Percentiles rank a stretch among this genome's conserved stretches.
phyloP scores from a whole-genome alignment of 2,329 filamentous ascomycete genomes.

The Balansia obtecta region DNA sequence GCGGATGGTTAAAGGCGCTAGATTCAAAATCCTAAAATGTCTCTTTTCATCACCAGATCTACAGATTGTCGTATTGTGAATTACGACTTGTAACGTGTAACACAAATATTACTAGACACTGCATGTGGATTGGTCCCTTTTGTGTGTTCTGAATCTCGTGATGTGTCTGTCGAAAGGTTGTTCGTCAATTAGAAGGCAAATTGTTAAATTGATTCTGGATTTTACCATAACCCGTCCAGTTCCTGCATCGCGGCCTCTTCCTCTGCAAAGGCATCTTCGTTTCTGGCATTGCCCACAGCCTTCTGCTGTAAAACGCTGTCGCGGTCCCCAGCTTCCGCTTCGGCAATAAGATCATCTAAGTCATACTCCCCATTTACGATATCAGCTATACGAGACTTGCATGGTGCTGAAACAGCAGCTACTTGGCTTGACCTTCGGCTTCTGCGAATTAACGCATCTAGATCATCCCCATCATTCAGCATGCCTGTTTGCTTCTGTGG shows the following conservation, averaged over 20 bases:
- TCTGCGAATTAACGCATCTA: slow-evolving; percentile 43
- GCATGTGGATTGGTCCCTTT: too few relatives aligned
- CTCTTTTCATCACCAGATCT: neutral
- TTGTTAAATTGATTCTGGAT: too few relatives aligned
- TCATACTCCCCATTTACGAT: slow-evolving; percentile 25
- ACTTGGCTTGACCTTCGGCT: slow-evolving; percentile 19
- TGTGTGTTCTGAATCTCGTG: too few relatives aligned
- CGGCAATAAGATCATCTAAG: slow-evolving; percentile 39
- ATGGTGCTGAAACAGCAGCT: too few relatives aligned
- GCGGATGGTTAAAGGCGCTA: slow-evolving; percentile 7
- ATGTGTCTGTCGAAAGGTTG: too few relatives aligned
- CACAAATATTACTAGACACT: neutral
- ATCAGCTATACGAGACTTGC: neutral
- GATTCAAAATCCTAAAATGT: slow-evolving; percentile 2
- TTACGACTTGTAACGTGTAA: neutral
- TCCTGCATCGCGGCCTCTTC: slow-evolving; percentile 59
- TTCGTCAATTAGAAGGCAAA: too few relatives aligned
- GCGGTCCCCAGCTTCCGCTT: slow-evolving; percentile 24
- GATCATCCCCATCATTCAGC: slow-evolving; percentile 36
- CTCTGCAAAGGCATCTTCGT: slow-evolving; percentile 36
- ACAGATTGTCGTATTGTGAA: neutral
- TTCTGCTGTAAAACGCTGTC: neutral
- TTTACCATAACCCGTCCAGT: slow-evolving; percentile 38
- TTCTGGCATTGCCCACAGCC: slow-evolving; percentile 5
- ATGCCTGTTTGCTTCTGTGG: slow-evolving; percentile 9